Conservation (phyloP, 129 eudicot genomes). For the Tagetes patula region DNA sequence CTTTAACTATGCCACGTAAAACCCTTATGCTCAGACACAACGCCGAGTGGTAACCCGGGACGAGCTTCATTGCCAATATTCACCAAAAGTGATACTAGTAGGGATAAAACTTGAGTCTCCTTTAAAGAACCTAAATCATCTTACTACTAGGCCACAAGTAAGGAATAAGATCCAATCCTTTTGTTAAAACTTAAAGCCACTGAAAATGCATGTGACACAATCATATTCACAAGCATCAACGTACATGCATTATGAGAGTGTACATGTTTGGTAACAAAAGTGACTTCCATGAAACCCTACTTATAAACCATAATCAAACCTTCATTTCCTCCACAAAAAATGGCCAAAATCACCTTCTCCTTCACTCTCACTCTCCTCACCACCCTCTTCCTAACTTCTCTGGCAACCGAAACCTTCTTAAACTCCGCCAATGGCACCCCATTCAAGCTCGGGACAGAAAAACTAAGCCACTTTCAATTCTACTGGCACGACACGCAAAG, state of each 20-base stretch:
- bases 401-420: conserved; percentile 3
- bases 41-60: too few species aligned
- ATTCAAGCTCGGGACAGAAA: conserved; percentile 28
- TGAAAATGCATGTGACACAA: conserved; percentile 6
- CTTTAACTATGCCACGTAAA: too few species aligned
- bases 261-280: conserved; percentile 28
- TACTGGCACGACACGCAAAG: conserved; percentile 40
- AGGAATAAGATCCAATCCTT: too few species aligned
- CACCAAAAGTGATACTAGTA: too few species aligned
- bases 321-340: conserved; percentile 11
- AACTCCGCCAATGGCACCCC: neutral
- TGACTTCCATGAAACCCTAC: conserved; percentile 25
- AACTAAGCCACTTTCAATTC: conserved; percentile 39
- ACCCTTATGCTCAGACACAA: too few species aligned
- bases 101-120: too few species aligned
- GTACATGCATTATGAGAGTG: neutral
- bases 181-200: neutral
- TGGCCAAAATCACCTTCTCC: conserved; percentile 16
- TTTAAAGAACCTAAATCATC: too few species aligned
- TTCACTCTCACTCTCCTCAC: conserved; percentile 15
- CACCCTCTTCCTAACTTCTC: conserved; percentile 12
- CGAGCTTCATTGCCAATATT: too few species aligned
- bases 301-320: conserved; percentile 11
- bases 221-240: neutral
- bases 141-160: too few species aligned